A percentile compares a stretch with the other conserved stretches of the same genome.
Conservation (phyloP, 2,329 filamentous ascomycete species). For the Fusarium piperis region DNA sequence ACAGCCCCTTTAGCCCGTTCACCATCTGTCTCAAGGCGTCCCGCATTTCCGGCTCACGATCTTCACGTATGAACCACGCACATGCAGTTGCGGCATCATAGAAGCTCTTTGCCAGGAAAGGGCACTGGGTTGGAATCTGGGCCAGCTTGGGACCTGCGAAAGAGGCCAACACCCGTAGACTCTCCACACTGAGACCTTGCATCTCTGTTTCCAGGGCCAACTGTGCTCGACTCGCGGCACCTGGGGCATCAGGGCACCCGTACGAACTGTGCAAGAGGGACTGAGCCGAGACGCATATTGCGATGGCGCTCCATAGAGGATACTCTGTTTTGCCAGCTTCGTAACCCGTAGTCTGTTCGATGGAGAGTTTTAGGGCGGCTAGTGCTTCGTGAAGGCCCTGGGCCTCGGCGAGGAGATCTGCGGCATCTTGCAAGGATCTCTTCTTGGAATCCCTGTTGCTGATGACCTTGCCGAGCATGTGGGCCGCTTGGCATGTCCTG, state of each 20-base stretch:
- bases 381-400: constrained; percentile 21
- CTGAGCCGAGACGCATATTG: constrained; percentile 18
- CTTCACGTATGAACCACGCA: constrained; percentile 33
- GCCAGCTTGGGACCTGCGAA: constrained; percentile 1
- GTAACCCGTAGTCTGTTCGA: neutral
- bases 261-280: constrained; percentile 29
- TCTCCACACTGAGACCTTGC: constrained; percentile 16
- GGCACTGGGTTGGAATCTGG: neutral
- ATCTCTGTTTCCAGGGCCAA: constrained; percentile 27
- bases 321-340: neutral
- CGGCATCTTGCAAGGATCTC: neutral
- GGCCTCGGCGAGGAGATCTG: constrained; percentile 21
- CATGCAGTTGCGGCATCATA: constrained; percentile 32
- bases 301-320: constrained; percentile 1
- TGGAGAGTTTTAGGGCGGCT: constrained; percentile 7
- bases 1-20: neutral
- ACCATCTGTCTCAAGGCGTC: constrained; percentile 13
- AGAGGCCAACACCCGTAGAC: neutral
- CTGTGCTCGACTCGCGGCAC: neutral
- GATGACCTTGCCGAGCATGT: constrained; percentile 32
- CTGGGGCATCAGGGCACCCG: constrained; percentile 18
- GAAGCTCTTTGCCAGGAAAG: constrained; percentile 13
- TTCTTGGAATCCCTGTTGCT: constrained; percentile 8
- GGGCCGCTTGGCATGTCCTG: constrained; percentile 30
- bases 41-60: constrained; percentile 15